phyloP scores from a whole-genome alignment of 129 eudicot genomes.

The Ambrosia artemisiifolia region DNA sequence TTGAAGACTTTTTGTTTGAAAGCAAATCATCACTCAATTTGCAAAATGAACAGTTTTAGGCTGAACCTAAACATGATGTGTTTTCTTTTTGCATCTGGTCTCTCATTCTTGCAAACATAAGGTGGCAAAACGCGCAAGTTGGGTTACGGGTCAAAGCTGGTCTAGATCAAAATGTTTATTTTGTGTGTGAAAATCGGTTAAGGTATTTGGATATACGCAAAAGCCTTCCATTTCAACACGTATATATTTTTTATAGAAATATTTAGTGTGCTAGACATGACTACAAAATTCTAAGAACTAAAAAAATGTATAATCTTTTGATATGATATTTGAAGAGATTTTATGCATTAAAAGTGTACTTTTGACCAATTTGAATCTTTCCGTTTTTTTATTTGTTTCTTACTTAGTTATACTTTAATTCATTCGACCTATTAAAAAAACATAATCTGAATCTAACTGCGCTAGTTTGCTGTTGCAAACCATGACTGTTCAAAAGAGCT shows the following conservation, averaged over 20 bases:
- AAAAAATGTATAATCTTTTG: no score
- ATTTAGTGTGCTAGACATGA: neutral
- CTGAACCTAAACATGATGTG: neutral
- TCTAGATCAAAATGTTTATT: neutral
- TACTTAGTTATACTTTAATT: no score
- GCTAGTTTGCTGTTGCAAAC: no score
- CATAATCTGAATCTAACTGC: neutral
- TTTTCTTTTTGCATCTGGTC: neutral
- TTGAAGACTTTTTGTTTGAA: neutral
- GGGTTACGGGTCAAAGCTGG: neutral
- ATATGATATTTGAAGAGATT: neutral
- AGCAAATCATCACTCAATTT: neutral
- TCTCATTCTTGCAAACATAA: neutral
- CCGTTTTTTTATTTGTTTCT: no score
- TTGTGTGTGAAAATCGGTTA: neutral
- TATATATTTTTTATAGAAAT: no score
- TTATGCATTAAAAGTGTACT: neutral
- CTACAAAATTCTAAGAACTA: no score
- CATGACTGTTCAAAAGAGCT: no score
- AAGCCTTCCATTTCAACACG: no score
- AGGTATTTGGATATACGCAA: neutral
- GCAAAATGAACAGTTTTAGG: neutral
- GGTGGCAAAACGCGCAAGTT: neutral
- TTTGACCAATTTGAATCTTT: neutral
- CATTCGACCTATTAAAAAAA: neutral